phyloP scores from a whole-genome alignment of 2,329 filamentous ascomycete genomes.

The Xenosphaeropsis pyriputrescens region DNA sequence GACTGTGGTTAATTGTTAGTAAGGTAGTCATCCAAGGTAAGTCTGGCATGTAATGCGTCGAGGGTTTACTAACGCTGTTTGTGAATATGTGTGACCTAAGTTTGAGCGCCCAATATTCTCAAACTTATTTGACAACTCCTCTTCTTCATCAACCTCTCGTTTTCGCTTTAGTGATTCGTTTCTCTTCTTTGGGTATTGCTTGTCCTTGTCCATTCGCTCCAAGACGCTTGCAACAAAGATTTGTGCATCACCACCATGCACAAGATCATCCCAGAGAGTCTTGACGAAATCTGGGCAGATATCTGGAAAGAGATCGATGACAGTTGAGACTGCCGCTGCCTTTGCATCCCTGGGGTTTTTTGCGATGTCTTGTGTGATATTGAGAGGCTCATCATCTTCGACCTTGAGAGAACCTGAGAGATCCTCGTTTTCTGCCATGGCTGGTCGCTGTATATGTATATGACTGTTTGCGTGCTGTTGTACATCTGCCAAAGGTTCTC shows the following conservation, averaged over 20 bases:
- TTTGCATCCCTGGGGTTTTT: no score
- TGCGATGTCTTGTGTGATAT: no score
- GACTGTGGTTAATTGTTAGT: slow-evolving; percentile 4
- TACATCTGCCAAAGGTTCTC: no score
- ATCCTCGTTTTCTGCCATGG: no score
- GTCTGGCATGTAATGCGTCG: not conserved
- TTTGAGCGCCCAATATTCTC: slow-evolving; percentile 13
- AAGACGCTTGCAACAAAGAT: slow-evolving; percentile 22
- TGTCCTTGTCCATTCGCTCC: slow-evolving; percentile 22
- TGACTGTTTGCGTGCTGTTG: no score
- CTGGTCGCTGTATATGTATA: no score
- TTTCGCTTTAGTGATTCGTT: slow-evolving; percentile 21
- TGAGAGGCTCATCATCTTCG: no score
- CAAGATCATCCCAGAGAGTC: slow-evolving; percentile 18
- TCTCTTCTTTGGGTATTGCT: slow-evolving; percentile 26
- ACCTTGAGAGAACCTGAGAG: no score
- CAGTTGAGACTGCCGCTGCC: no score
- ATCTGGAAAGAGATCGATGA: slow-evolving; percentile 25
- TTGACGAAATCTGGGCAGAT: slow-evolving; percentile 26
- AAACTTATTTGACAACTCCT: slow-evolving; percentile 19
- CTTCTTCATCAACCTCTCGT: slow-evolving; percentile 18
- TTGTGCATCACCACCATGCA: slow-evolving; percentile 7
- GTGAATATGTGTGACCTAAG: slow-evolving; percentile 5
- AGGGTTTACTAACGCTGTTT: slow-evolving; percentile 3
- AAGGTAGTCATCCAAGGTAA: not conserved